Conservation (phyloP, 2,329 filamentous ascomycete species). For the Chrysosporium queenslandicum region DNA sequence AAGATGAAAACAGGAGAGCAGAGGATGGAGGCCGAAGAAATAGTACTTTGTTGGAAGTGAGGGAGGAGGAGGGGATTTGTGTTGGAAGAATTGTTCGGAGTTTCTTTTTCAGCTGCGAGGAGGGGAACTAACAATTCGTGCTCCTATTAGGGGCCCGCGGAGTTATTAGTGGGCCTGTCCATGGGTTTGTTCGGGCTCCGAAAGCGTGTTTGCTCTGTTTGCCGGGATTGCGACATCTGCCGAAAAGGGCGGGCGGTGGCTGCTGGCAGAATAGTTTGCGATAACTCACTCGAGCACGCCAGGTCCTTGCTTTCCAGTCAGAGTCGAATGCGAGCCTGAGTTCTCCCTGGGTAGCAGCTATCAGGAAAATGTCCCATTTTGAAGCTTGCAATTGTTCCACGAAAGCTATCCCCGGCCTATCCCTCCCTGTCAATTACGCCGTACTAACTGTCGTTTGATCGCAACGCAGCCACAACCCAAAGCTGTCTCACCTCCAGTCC, state of each 20-base stretch:
- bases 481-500: no score
- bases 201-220: neutral
- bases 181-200: neutral
- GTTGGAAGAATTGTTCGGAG: neutral
- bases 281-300: no score
- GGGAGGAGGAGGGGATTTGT: neutral
- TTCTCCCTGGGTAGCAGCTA: no score
- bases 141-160: neutral
- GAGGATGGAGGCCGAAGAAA: conserved; percentile 10
- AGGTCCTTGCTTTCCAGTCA: no score
- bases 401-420: no score
- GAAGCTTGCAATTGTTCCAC: neutral
- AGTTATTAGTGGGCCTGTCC: neutral
- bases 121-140: neutral
- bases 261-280: neutral
- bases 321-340: no score
- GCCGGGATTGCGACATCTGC: conserved; percentile 8
- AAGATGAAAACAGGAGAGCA: neutral
- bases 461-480: no score
- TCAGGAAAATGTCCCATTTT: neutral
- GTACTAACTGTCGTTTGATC: no score
- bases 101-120: neutral
- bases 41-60: neutral
- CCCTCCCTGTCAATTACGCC: no score
- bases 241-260: conserved; percentile 5